These are phyloP conservation scores for Venturia carpophila DNA, from an alignment of 2,329 filamentous ascomycete species.

Conservation along the genomic window DNA sequence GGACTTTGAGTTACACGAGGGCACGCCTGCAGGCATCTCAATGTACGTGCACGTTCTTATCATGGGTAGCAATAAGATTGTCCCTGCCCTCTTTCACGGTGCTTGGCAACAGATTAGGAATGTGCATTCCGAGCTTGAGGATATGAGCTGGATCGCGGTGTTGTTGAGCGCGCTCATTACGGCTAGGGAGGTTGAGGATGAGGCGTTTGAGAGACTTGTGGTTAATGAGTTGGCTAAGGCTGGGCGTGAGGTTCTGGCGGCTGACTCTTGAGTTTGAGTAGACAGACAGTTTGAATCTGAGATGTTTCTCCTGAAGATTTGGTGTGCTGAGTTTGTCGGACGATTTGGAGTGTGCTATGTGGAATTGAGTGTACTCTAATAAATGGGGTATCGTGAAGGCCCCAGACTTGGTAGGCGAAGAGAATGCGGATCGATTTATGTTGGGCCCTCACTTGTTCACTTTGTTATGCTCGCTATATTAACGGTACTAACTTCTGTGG, in stretches of 20 bases:
- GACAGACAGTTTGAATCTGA: no score
- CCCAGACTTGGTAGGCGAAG: no score
- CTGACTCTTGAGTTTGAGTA: not conserved
- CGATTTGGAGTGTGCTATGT: no score
- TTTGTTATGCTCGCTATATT: no score
- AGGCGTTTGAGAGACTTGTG: not conserved
- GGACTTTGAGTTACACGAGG: not conserved
- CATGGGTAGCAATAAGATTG: not conserved
- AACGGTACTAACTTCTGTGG: no score
- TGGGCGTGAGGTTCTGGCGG: not conserved
- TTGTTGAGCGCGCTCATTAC: not conserved
- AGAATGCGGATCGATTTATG: no score
- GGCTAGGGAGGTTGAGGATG: not conserved
- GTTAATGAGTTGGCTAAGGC: not conserved
- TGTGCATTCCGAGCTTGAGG: not conserved
- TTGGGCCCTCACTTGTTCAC: no score
- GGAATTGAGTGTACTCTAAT: no score
- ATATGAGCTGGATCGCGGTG: not conserved
- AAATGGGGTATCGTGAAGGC: no score
- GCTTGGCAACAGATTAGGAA: not conserved
- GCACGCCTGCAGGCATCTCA: not conserved
- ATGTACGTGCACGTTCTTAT: not conserved
- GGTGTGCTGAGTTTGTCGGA: no score
- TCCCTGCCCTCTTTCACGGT: not conserved
- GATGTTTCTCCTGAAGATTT: no score